Base-by-base conservation (phyloP, 192 early-diverging fungal genomes). In the Chytriomyces sp. region DNA sequence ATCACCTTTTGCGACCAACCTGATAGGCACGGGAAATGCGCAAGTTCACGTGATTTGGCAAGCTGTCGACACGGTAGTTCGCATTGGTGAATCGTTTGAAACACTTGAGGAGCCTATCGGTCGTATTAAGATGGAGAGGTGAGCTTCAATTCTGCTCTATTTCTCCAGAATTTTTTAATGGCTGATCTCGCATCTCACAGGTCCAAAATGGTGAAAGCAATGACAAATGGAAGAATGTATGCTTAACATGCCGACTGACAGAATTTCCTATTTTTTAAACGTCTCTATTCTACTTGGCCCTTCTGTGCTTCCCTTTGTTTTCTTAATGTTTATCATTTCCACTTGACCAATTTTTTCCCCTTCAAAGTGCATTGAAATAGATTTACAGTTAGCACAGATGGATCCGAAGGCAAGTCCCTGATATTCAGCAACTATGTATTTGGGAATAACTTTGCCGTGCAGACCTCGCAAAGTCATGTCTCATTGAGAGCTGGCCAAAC, bases 1-100 rank as follows among this genome's bases (percentile, higher is more conserved):
- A 19, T 71, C 69, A 30, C 69, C 69, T 28, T 71, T 71, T 71
- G 40, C 34, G 33, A 37, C 40, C 26, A 61, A 61, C 22, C 28
- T 71, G 37, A 37, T 60, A n/a, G 69, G 69, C 6, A 71, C 57
- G 19, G 69, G 55, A 28, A 71, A 71, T 49, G 69, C 69, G 10
- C 69, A 56, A 30, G 36, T n/a, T 14, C 57, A 71, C 41, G 69
- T 71, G 5, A 39, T 71, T 60, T 71, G 69, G 69, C 58, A 71
- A 25, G 26, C 32, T 12, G 19, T 71, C 14, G 69, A 71, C 37
- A 31, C 61, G 4, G 38, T 71, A 36, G 69, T 71, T 7, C 34
- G 57, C 36, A 71, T 71, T 38, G 69, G 69, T 26, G 69, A 71
- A 39, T 25, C 58, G 39, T 22, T 71, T 59, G 69, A 71, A 31